phyloP scores from a whole-genome alignment of 2,329 filamentous ascomycete genomes.

The Bipolaris sorokiniana region DNA sequence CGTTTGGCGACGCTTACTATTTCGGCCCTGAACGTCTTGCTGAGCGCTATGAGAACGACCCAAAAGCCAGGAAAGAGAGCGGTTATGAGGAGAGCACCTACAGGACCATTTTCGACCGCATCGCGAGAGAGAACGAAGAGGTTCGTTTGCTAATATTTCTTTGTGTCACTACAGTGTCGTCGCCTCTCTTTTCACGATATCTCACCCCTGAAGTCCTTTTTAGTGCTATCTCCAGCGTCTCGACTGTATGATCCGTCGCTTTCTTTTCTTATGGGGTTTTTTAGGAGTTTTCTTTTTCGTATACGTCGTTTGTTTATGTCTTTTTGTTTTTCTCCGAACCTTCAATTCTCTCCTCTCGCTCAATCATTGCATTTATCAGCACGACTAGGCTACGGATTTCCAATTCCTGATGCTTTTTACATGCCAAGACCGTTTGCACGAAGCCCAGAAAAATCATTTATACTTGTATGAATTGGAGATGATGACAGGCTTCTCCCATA shows the following conservation, averaged over 20 bases:
- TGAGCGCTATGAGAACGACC: conserved; percentile 76
- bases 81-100: conserved; percentile 75
- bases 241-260: not conserved
- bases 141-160: conserved; percentile 57
- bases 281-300: not conserved
- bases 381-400: not conserved
- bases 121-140: conserved; percentile 75
- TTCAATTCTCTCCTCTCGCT: not conserved
- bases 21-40: conserved; percentile 89
- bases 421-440: not conserved
- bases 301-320: conserved; percentile 6
- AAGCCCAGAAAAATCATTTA: not conserved
- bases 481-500: not conserved
- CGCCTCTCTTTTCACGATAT: not conserved
- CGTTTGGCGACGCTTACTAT: conserved; percentile 96
- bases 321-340: conserved; percentile 1
- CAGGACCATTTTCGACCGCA: conserved; percentile 75
- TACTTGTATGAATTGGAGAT: not conserved
- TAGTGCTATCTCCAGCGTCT: not conserved
- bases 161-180: not conserved
- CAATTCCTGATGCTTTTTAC: not conserved
- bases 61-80: conserved; percentile 59
- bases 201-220: not conserved
- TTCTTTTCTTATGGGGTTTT: conserved; percentile 3
- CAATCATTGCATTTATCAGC: not conserved